Base-by-base conservation (phyloP, 176 grass and related monocot genomes). In the Canna indica region DNA sequence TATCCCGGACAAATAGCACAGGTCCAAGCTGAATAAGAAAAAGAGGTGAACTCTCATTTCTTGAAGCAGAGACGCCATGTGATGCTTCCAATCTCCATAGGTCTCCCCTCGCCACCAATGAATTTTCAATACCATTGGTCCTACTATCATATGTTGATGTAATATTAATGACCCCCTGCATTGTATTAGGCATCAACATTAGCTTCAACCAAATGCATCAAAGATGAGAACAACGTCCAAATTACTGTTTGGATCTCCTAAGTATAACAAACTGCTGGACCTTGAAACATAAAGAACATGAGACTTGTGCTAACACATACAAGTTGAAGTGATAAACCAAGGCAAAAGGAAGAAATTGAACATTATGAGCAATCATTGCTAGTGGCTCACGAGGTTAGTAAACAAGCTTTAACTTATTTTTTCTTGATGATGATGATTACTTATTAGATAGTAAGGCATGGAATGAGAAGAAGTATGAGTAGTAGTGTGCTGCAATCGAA, bases 1-100 rank as follows among this genome's bases (percentile, higher is more conserved):
- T 80, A 68, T 90, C 83, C 5, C 83, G 87, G 15, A 90, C 80
- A 78, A 90, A 83, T 28, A 90, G 80, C 7, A 90, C 70, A 4
- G 87, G 87, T 1, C 87, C 87, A 13, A 90, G 77, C 80, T 90
- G 87, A 22, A 90, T 75, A 13, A 90, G 74, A 83, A 90, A 90
- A 61, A 77, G 74, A 28, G 67, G 67, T 36, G 73, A 34, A 24
- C 56, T 67, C 17, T 29, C 56, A 47, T 68, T 20, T 14, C 66
- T 48, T 60, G 47, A 45, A 12, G 26, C 15, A 16, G 79, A 31
- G 56, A 80, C 79, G 63, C 58, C 66, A 60, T 83, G 80, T 5
- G 87, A 85, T 12, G 83, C 87, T 77, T 90, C 87, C 2, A 78
- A 83, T 29, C 87, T 83, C 83, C 83, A 90, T 50, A 83, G 76